A percentile compares a stretch with the other conserved stretches of the same genome.
These are phyloP conservation scores for Talaromyces sp. DNA, from an alignment of 2,329 filamentous ascomycete genomes.

Conservation along the genomic window DNA sequence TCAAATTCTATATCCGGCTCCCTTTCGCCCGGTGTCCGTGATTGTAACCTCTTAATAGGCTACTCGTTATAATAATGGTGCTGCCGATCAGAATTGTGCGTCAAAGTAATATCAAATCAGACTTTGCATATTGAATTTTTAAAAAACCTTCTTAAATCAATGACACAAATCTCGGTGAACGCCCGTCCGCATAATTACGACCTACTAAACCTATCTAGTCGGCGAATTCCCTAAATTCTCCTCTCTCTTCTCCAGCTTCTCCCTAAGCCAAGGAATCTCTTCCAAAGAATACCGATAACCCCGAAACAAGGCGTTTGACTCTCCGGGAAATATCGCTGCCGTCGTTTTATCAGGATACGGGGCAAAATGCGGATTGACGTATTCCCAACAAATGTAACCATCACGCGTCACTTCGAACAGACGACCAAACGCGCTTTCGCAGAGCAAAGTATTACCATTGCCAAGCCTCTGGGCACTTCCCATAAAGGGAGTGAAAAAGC, in stretches of 20 bases:
- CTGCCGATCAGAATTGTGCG: neutral
- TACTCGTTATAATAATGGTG: too few relatives aligned
- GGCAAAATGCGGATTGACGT: slow-evolving; percentile 38
- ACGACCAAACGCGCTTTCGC: slow-evolving; percentile 40
- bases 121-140: neutral
- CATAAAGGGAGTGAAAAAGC: slow-evolving; percentile 46
- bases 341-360: slow-evolving; percentile 34
- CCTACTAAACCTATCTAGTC: neutral
- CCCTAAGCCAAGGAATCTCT: slow-evolving; percentile 36
- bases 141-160: neutral
- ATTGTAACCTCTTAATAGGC: too few relatives aligned
- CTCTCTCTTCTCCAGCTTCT: neutral
- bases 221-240: neutral
- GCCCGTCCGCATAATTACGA: too few relatives aligned
- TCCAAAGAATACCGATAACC: slow-evolving; percentile 40
- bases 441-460: slow-evolving; percentile 41
- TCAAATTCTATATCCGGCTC: neutral
- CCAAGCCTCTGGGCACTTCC: slow-evolving; percentile 38
- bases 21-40: neutral
- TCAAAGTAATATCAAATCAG: too few relatives aligned
- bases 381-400: slow-evolving; percentile 42
- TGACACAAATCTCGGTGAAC: too few relatives aligned
- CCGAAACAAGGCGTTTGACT: slow-evolving; percentile 41
- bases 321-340: slow-evolving; percentile 34
- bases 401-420: slow-evolving; percentile 40